Evolutionary conservation across 371 early-diverging fungal species (phyloP), one percentile per base, ranked within the genome.

Genomic region (Actinomucor elegans): DNA sequence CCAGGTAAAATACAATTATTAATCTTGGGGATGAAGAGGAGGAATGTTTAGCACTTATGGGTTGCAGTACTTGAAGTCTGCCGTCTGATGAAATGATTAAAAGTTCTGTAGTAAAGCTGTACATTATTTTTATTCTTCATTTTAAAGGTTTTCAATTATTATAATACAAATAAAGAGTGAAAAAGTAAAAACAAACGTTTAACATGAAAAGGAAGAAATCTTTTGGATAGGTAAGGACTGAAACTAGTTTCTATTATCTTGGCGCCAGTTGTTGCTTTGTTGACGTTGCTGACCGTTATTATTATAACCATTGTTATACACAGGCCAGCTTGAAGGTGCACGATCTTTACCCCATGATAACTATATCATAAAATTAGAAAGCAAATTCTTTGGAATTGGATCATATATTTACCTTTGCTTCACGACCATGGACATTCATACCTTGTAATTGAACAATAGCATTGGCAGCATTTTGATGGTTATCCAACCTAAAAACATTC

Each of bases 331-430:
- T 36, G 55, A 48, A 21, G 63, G 63, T 37, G 72, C 73, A 26
- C 90, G 79, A 54, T 93, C 93, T 66, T 90, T 91, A 51, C 93
- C 94, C 94, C 94, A 94, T 23, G 92, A 91, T 59, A 91, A 80
- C 86, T 52, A 33, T 26, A 14, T 0, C 10, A 28, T 1, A n/a
- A 18, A 24, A 33, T 33, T 45, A 23, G 29, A 14, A 14, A 2
- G 8, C 6, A 12, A 11, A 29, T 23, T 7, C 26, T 21, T n/a
- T n/a, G n/a, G n/a, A 14, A 3, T 47, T 9, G 9, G 7, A 21
- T 26, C 20, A 15, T 10, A 33, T 5, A n/a, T 23, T 61, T 61
- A 61, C 62, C 62, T 83, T 84, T 26, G 86, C 75, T 29, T 86
- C 82, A 44, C 93, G 81, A 20, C 91, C 92, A 42, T 88, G 84